These are phyloP conservation scores for Trichoderma asperellum DNA, from an alignment of 2,329 filamentous ascomycete species.

Conservation along the genomic window DNA sequence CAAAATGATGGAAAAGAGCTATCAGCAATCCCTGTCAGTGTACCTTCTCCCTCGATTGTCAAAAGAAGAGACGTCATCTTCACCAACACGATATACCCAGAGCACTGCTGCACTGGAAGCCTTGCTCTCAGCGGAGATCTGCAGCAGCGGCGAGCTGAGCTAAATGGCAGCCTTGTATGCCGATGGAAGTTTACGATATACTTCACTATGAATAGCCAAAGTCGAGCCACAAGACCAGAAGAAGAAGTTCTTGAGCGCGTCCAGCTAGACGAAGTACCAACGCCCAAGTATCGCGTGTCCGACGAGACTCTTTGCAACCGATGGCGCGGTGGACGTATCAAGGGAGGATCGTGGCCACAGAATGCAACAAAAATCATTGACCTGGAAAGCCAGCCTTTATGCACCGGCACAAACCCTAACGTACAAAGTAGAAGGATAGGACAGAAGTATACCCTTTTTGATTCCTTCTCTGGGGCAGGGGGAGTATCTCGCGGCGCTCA, in stretches of 20 bases:
- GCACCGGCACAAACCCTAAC: not conserved
- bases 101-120: constrained; percentile 35
- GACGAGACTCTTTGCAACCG: constrained; percentile 43
- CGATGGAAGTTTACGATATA: constrained; percentile 51
- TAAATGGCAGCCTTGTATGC: constrained; percentile 50
- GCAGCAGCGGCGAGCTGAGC: not conserved
- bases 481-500: constrained; percentile 69
- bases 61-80: constrained; percentile 49
- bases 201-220: constrained; percentile 33
- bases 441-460: constrained; percentile 68
- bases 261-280: constrained; percentile 37
- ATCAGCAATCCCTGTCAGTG: constrained; percentile 48
- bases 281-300: constrained; percentile 36
- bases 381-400: not conserved
- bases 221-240: constrained; percentile 34
- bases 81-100: constrained; percentile 59
- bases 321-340: constrained; percentile 39
- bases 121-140: constrained; percentile 18
- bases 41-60: constrained; percentile 46
- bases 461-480: constrained; percentile 74
- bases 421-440: constrained; percentile 26
- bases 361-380: constrained; percentile 34
- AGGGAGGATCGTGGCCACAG: constrained; percentile 42
- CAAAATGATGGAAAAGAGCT: constrained; percentile 39
- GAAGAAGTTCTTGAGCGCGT: constrained; percentile 47